Evolutionary conservation across 257 asterid genomes (phyloP).

Genomic region (Nicotiana knightiana): DNA sequence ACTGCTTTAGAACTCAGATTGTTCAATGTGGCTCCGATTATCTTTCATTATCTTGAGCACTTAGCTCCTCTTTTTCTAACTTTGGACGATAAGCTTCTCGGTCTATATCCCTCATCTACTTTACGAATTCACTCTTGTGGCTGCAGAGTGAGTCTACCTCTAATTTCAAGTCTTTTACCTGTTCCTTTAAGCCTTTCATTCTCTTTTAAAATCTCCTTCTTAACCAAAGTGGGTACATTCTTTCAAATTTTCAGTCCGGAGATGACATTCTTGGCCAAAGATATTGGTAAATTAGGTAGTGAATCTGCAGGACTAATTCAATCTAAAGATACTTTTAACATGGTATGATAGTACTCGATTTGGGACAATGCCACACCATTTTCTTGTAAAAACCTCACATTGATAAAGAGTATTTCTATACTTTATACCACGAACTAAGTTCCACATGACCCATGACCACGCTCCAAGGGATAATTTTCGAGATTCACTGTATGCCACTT

Average conservation of each 20-base stretch:
- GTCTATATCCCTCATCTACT: constrained; percentile 23
- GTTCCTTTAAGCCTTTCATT: constrained; percentile 19
- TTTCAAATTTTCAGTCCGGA: constrained; percentile 25
- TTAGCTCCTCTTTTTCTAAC: constrained; percentile 38
- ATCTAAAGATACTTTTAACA: background rate
- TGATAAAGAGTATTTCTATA: too few species aligned
- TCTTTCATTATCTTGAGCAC: constrained; percentile 11
- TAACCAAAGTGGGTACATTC: background rate
- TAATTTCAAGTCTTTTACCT: constrained; percentile 11
- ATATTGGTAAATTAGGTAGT: constrained; percentile 3
- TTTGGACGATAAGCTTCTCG: constrained; percentile 20
- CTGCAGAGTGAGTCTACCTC: constrained; percentile 26
- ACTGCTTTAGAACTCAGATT: too few species aligned
- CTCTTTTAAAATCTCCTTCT: constrained; percentile 15
- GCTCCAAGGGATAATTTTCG: too few species aligned
- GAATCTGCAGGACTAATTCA: background rate
- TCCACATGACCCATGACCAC: too few species aligned
- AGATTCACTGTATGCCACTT: too few species aligned
- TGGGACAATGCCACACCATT: background rate
- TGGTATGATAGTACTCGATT: background rate
- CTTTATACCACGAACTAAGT: too few species aligned
- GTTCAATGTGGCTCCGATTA: too few species aligned
- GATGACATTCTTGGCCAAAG: constrained; percentile 13
- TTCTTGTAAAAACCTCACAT: constrained; percentile 13
- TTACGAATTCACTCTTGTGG: constrained; percentile 37